Evolutionary conservation across 2,329 filamentous ascomycete genomes (phyloP).

Genomic region (Didymella keratinophila): DNA sequence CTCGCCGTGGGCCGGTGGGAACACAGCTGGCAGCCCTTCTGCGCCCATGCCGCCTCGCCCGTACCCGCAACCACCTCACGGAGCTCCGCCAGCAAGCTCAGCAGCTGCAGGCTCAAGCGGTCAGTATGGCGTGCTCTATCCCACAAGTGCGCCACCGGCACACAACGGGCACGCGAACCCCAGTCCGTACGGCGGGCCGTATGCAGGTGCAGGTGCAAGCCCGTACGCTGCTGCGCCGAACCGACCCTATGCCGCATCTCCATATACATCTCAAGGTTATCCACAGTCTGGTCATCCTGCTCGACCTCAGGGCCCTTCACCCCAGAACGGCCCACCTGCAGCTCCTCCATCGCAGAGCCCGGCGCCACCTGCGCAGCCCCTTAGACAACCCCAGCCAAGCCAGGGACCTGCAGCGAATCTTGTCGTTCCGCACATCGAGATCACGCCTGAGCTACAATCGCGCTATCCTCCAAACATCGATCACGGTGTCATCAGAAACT

Average conservation of each 20-base stretch:
- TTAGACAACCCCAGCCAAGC: conserved; percentile 7
- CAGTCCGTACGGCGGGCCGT: conserved; percentile 41
- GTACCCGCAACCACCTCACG: conserved; percentile 39
- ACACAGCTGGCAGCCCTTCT: conserved; percentile 36
- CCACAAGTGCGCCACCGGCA: conserved; percentile 41
- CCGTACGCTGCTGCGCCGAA: conserved; percentile 38
- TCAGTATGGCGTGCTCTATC: conserved; percentile 47
- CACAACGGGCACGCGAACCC: conserved; percentile 32
- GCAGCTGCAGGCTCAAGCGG: conserved; percentile 33
- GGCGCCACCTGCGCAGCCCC: conserved; percentile 19
- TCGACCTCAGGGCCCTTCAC: conserved; percentile 28
- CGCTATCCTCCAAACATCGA: conserved; percentile 42
- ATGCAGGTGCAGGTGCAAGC: conserved; percentile 39
- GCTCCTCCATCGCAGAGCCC: conserved; percentile 19
- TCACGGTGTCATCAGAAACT: conserved; percentile 41
- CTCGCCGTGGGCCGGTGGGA: conserved; percentile 48
- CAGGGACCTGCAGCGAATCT: conserved; percentile 10
- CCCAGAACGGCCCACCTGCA: not conserved
- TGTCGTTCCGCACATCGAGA: conserved; percentile 12
- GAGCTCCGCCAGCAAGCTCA: conserved; percentile 34
- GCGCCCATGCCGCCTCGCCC: conserved; percentile 40
- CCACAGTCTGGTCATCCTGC: conserved; percentile 28
- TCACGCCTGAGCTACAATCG: conserved; percentile 34
- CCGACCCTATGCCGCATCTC: conserved; percentile 34
- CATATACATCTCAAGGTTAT: conserved; percentile 37